Percentiles rank a stretch among this genome's conserved stretches.
phyloP scores from a whole-genome alignment of 371 early-diverging fungal genomes.

The Gilbertella persicaria region DNA sequence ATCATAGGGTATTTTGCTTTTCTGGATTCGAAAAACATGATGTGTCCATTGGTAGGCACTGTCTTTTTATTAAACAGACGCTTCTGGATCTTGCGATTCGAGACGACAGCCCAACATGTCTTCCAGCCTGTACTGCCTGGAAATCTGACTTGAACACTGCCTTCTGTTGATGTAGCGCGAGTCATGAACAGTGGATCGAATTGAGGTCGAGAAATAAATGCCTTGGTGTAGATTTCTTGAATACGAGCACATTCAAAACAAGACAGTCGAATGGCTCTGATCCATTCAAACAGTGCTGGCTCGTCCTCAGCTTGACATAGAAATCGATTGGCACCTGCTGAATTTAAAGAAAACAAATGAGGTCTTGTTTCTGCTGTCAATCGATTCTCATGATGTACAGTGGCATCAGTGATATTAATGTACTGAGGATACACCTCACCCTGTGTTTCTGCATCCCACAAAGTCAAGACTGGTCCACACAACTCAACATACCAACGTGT shows the following conservation, averaged over 20 bases:
- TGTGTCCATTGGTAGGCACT: constrained; percentile 50
- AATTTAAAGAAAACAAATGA: constrained; percentile 60
- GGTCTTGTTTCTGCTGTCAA: constrained; percentile 36
- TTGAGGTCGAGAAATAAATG: constrained; percentile 51
- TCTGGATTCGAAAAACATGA: constrained; percentile 61
- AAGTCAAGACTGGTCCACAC: constrained; percentile 61
- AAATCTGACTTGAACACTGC: constrained; percentile 63
- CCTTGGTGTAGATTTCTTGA: constrained; percentile 75
- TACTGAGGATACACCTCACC: constrained; percentile 51
- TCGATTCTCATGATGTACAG: constrained; percentile 47
- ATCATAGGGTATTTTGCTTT: constrained; percentile 62
- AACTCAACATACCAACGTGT: constrained; percentile 71
- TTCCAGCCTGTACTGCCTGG: constrained; percentile 69
- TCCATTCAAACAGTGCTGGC: constrained; percentile 23
- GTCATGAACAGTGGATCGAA: constrained; percentile 1
- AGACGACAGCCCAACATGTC: constrained; percentile 61
- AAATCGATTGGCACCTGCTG: constrained; percentile 69
- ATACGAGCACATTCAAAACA: constrained; percentile 76
- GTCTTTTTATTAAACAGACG: constrained; percentile 57
- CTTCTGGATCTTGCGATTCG: constrained; percentile 55
- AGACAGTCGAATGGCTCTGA: constrained; percentile 56
- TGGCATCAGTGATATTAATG: constrained; percentile 72
- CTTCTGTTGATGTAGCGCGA: constrained; percentile 15
- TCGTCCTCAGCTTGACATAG: constrained; percentile 55
- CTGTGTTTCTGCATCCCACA: constrained; percentile 53